Percentiles rank a stretch among this genome's conserved stretches.
Conservation (phyloP, 148 eudicot genomes). For the Fagopyrum tataricum region DNA sequence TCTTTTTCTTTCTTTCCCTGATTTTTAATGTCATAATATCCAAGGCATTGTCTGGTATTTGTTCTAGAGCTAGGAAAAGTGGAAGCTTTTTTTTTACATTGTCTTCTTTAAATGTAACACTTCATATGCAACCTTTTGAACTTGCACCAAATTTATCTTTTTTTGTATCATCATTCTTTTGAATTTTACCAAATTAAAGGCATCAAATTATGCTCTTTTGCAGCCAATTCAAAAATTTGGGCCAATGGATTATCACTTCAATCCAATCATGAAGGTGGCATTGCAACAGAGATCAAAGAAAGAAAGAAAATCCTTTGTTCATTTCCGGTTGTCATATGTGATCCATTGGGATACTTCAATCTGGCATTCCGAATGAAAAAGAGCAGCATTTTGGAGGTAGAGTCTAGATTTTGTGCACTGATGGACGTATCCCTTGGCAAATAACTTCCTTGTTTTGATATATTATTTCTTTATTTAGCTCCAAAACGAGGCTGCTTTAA, state of each 20-base stretch:
- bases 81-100: background rate
- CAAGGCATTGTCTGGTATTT: background rate
- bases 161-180: background rate
- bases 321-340: slow-evolving; percentile 65
- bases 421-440: background rate
- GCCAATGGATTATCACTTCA: slow-evolving; percentile 55
- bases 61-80: background rate
- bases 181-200: background rate
- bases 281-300: slow-evolving; percentile 39
- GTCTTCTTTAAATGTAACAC: background rate
- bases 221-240: slow-evolving; percentile 84
- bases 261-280: slow-evolving; percentile 26
- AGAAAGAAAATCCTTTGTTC: slow-evolving; percentile 40
- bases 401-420: background rate
- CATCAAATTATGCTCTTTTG: slow-evolving; percentile 17
- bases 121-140: background rate
- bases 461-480: slow-evolving; percentile 38
- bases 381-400: slow-evolving; percentile 65
- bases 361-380: slow-evolving; percentile 64
- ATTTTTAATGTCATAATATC: too few species aligned
- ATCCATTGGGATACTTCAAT: slow-evolving; percentile 60
- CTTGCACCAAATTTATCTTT: background rate
- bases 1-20: too few species aligned
- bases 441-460: background rate
- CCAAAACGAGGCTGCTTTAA: slow-evolving; percentile 65